Base-by-base conservation (phyloP, 306 rosid species). In the Datisca glomerata region DNA sequence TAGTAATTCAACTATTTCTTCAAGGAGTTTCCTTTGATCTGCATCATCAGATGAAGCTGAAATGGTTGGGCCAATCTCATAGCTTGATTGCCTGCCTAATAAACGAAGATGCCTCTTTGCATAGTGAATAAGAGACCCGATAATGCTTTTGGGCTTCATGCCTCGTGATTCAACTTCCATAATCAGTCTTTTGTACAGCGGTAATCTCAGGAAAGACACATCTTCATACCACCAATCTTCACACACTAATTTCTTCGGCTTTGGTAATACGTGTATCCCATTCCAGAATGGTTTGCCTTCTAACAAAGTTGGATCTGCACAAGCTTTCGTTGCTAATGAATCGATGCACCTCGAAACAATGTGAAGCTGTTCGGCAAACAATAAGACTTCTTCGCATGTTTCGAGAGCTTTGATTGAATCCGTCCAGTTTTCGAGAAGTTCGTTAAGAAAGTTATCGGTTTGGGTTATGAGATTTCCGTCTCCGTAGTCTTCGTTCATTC, bases 161-260 rank as follows among this genome's bases (percentile, higher is more conserved):
- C 76, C 75, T 34, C 75, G 69, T 43, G 65, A 43, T 59, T 59
- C 71, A 52, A 75, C 68, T 15, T 65, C 87, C 18, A 52, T 65
- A 36, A 87, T 79, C 33, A 82, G 56, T 28, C 82, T 73, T 53
- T 65, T 82, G 31, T 68, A 82, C 21, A 87, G 33, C 43, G 80
- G 69, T 17, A 79, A 60, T 34, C 68, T 61, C 27, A 86, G 70
- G 4, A 58, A 59, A 18, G 81, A 64, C 29, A 76, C 75, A 52
- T 86, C 94, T 27, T 79, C 87, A 37, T 57, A 73, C 96, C 96
- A 87, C 96, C 94, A 87, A 60, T 82, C 94, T 54, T 86, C 94
- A 44, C 71, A 49, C 2, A 61, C 18, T n/a, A n/a, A n/a, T n/a
- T 62, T 25, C 24, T 23, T 52, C 13, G 71, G 49, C 43, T 76